These are phyloP conservation scores for Apiospora sp. DNA, from an alignment of 2,329 filamentous ascomycete species.

Conservation along the genomic window DNA sequence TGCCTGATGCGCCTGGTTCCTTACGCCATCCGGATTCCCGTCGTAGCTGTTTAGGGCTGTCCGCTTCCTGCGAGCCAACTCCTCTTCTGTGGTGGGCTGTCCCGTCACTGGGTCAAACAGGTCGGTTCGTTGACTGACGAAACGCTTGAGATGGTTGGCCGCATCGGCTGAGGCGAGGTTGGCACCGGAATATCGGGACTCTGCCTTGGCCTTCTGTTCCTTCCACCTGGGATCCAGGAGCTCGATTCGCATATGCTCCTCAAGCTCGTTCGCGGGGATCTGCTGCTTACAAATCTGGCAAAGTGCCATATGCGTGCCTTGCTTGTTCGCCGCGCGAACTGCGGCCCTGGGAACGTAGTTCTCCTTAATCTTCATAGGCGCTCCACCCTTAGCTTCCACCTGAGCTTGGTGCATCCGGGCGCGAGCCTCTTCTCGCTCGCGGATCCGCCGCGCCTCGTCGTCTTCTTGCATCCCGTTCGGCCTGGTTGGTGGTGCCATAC, in stretches of 20 bases:
- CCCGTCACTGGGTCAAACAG: constrained; percentile 82
- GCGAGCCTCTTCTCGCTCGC: constrained; percentile 67
- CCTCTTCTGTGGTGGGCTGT: constrained; percentile 75
- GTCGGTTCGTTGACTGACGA: constrained; percentile 87
- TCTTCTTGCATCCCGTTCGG: constrained; percentile 59
- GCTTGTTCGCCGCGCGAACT: constrained; percentile 72
- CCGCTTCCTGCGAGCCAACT: constrained; percentile 77
- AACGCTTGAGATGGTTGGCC: constrained; percentile 92
- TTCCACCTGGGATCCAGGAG: constrained; percentile 94
- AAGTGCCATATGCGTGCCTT: constrained; percentile 72
- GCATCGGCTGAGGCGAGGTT: constrained; percentile 88
- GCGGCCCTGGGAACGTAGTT: constrained; percentile 91
- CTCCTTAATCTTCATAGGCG: constrained; percentile 87
- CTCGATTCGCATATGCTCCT: constrained; percentile 94
- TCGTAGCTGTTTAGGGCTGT: constrained; percentile 73
- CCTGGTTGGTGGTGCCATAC: constrained; percentile 43
- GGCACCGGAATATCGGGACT: constrained; percentile 83
- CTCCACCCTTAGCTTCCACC: constrained; percentile 75
- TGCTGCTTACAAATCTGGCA: constrained; percentile 95
- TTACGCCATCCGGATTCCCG: constrained; percentile 63
- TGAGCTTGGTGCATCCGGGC: constrained; percentile 77
- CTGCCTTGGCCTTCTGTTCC: constrained; percentile 90
- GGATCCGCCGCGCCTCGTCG: constrained; percentile 69
- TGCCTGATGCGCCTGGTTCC: constrained; percentile 11
- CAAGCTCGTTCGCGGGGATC: constrained; percentile 86